These are phyloP conservation scores for Phialophora tarda DNA, from an alignment of 2,329 filamentous ascomycete species.

Conservation along the genomic window DNA sequence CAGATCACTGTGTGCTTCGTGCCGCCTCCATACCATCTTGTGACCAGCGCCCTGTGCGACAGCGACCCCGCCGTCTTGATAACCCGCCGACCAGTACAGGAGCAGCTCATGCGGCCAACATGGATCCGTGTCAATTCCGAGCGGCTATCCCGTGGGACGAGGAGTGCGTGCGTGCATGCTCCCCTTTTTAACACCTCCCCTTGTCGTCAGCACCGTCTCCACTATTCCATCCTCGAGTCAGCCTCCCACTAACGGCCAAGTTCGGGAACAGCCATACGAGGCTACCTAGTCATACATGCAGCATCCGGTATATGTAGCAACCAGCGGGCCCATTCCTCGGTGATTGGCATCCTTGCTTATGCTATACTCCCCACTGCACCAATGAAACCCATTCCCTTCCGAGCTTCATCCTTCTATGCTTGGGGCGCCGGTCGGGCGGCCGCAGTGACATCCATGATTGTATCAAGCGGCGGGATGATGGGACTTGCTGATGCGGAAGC, in stretches of 20 bases:
- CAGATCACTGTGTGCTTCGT: neutral
- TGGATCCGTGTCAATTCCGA: neutral
- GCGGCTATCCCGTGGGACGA: neutral
- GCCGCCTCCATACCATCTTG: neutral
- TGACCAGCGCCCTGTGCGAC: neutral
- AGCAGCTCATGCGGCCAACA: neutral
- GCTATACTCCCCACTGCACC: neutral
- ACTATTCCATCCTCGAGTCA: slow-evolving; percentile 2
- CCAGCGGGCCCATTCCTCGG: neutral
- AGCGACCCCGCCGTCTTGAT: neutral
- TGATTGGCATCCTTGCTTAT: neutral
- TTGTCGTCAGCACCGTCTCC: slow-evolving; percentile 3
- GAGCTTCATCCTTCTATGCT: neutral
- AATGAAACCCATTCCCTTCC: neutral
- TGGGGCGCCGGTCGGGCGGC: no score
- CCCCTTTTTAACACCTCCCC: neutral
- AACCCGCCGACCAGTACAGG: neutral
- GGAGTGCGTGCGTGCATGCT: neutral
- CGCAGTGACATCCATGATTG: neutral
- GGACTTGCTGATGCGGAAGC: neutral
- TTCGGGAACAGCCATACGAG: neutral
- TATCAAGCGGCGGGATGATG: neutral
- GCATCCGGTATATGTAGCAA: neutral
- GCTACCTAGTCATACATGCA: neutral
- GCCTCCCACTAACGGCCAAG: neutral